A percentile compares a stretch with the other conserved stretches of the same genome.
These are phyloP conservation scores for sweet orange (Citrus sinensis) DNA, from an alignment of 345 rosid species.

Conservation along the genomic window DNA sequence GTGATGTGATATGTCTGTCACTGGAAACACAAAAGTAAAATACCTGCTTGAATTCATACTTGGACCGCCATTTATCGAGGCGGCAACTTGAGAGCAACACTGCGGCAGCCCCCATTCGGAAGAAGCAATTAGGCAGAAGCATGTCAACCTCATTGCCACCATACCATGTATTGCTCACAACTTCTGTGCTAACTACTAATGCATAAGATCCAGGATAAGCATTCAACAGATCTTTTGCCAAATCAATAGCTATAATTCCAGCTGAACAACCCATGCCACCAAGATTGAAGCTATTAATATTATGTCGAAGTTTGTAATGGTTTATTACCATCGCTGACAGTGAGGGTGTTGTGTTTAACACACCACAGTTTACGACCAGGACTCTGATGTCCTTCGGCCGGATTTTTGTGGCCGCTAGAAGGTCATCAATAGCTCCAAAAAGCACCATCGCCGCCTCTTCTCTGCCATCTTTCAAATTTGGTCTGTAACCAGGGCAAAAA, in stretches of 20 bases:
- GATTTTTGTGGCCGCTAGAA: slow-evolving; percentile 51
- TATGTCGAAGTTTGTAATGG: slow-evolving; percentile 60
- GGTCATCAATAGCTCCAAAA: slow-evolving; percentile 56
- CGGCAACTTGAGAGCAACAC: slow-evolving; percentile 57
- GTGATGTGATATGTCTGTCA: neutral
- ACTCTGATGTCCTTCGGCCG: slow-evolving; percentile 46
- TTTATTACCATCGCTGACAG: slow-evolving; percentile 70
- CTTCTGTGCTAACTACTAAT: slow-evolving; percentile 65
- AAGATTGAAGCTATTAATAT: slow-evolving; percentile 64
- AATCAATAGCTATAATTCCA: slow-evolving; percentile 64
- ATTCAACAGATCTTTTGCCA: slow-evolving; percentile 52
- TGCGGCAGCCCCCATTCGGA: slow-evolving; percentile 78
- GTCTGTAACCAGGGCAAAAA: slow-evolving; percentile 36
- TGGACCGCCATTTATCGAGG: slow-evolving; percentile 55
- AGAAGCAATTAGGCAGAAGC: slow-evolving; percentile 71
- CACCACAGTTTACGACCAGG: slow-evolving; percentile 66
- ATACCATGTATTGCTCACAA: slow-evolving; percentile 59
- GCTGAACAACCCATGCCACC: slow-evolving; percentile 88
- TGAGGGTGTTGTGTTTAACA: slow-evolving; percentile 66
- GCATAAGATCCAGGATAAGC: slow-evolving; percentile 58
- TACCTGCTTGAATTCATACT: slow-evolving; percentile 58
- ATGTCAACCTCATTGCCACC: slow-evolving; percentile 48
- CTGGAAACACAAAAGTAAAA: too few species aligned
- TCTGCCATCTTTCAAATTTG: slow-evolving; percentile 48
- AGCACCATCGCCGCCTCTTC: slow-evolving; percentile 73